Evolutionary conservation across 306 rosid genomes (phyloP), one percentile per base, ranked within the genome.

Genomic region (Herpetospermum pedunculosum): DNA sequence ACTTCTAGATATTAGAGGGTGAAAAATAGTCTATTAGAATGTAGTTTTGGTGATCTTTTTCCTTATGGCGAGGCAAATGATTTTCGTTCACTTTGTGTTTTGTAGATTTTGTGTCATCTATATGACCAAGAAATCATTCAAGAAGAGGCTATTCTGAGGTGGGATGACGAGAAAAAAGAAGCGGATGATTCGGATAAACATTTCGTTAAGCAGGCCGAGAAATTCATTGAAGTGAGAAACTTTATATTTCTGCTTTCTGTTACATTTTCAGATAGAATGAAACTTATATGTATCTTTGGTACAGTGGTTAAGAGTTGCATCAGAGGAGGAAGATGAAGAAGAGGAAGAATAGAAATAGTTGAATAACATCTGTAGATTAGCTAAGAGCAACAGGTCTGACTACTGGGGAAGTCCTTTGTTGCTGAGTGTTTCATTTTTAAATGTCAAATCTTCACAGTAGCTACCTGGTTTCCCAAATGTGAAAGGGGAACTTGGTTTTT

Each of bases 61-160:
- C 10, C 44, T n/a, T 5, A 6, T 19, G 37, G 15, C 49, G 32
- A 40, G 38, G 47, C 19, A 14, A 12, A 52, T 18, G 35, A 44
- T 52, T 50, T 71, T 55, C 26, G 2, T 75, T 35, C 16, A 12
- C 35, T 29, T 53, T 18, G 34, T 73, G 63, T 76, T 77, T 23
- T 30, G 6, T 90, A 95, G 99, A 85, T 95, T 54, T 78, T 95
- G 81, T 78, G 59, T 46, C 81, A 78, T 73, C 77, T 95, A 75
- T 95, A 95, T 55, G 81, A 87, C 35, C 86, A 88, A 78, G 99
- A 95, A 47, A 72, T 89, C 57, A 48, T 95, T 67, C 84, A 77
- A 70, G 99, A 95, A 88, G 96, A 91, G 34, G 99, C 99, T 41
- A 80, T 95, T 87, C 78, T 92, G 64, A 85, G 85, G 80, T 95